Conservation (phyloP, 2,329 filamentous ascomycete genomes). For the Parafenestella ontariensis region DNA sequence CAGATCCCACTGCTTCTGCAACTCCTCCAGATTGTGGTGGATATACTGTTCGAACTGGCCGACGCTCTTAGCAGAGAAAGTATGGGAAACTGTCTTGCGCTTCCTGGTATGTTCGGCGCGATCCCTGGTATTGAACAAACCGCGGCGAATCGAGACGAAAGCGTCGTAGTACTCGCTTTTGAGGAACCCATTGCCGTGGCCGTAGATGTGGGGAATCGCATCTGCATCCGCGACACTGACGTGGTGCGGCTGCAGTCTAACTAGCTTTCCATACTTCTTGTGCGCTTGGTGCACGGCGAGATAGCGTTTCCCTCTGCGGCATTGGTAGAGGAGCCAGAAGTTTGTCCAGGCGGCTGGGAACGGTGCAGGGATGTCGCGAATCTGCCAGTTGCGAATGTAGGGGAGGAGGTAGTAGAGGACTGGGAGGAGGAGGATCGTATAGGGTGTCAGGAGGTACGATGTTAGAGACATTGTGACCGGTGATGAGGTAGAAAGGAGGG, state of each 20-base stretch:
- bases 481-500: slow-evolving; percentile 1
- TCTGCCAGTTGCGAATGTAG: slow-evolving; percentile 66
- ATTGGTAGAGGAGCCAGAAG: slow-evolving; percentile 75
- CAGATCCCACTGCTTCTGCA: slow-evolving; percentile 75
- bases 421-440: slow-evolving; percentile 57
- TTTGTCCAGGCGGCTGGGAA: slow-evolving; percentile 74
- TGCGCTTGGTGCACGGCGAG: slow-evolving; percentile 74
- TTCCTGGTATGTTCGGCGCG: slow-evolving; percentile 84
- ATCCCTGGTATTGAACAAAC: slow-evolving; percentile 88
- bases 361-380: slow-evolving; percentile 64
- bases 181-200: slow-evolving; percentile 62
- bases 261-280: slow-evolving; percentile 77
- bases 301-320: slow-evolving; percentile 66
- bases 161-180: slow-evolving; percentile 84
- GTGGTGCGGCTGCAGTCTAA: slow-evolving; percentile 85
- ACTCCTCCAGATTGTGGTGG: slow-evolving; percentile 75
- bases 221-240: slow-evolving; percentile 80
- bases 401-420: slow-evolving; percentile 65
- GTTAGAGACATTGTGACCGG: slow-evolving; percentile 38
- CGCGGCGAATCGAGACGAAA: slow-evolving; percentile 85
- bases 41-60: slow-evolving; percentile 90
- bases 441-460: slow-evolving; percentile 53
- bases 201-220: slow-evolving; percentile 80
- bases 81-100: slow-evolving; percentile 86
- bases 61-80: slow-evolving; percentile 82